A percentile compares a stretch with the other conserved stretches of the same genome.
Conservation (phyloP, 176 grass and related monocot species). For the Oryza glumipatula region DNA sequence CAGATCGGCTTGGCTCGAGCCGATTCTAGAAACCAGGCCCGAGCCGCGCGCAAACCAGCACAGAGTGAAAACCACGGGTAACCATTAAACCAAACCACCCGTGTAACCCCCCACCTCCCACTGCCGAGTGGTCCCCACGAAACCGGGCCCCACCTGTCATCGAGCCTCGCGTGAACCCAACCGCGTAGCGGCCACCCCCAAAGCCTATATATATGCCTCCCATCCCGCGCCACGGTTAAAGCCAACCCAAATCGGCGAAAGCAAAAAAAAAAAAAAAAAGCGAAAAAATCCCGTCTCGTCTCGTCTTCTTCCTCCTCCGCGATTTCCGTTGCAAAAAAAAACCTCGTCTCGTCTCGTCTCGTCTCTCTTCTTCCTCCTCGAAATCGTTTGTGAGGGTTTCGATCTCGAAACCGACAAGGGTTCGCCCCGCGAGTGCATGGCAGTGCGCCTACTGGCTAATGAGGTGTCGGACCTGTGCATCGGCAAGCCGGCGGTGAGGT, state of each 20-base stretch:
- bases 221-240: neutral
- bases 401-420: constrained; percentile 52
- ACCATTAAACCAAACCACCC: too few species aligned
- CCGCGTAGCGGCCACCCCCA: neutral
- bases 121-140: neutral
- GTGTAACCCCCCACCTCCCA: neutral
- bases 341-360: neutral
- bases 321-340: neutral
- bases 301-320: neutral
- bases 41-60: neutral
- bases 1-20: neutral
- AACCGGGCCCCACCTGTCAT: constrained; percentile 32
- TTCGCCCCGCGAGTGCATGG: constrained; percentile 71
- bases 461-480: constrained; percentile 96
- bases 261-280: too few species aligned
- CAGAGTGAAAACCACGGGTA: constrained; percentile 38
- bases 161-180: rapidly evolving
- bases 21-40: neutral
- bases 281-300: neutral
- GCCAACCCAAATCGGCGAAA: neutral
- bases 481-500: constrained; percentile 88
- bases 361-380: neutral
- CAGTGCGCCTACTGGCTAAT: constrained; percentile 74
- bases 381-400: constrained; percentile 45
- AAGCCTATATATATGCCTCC: constrained; percentile 37